Percentiles rank a stretch among this genome's conserved stretches.
phyloP scores from a whole-genome alignment of 2,329 filamentous ascomycete species.

The Thelonectria olida region DNA sequence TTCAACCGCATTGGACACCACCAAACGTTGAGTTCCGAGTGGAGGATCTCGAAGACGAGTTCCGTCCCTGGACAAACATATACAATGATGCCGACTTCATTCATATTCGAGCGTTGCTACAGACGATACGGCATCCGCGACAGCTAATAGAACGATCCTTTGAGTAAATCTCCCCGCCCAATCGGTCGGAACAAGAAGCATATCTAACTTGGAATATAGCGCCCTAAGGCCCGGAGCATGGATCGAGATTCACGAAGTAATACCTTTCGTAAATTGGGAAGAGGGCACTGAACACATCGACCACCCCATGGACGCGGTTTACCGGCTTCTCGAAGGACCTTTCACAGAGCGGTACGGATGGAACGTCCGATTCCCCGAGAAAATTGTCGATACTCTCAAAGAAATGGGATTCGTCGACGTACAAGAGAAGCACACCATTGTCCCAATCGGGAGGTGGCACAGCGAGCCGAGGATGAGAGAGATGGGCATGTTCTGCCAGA shows the following conservation, averaged over 20 bases:
- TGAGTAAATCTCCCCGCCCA: conserved; percentile 39
- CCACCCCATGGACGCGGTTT: conserved; percentile 46
- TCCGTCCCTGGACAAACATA: conserved; percentile 46
- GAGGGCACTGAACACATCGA: conserved; percentile 39
- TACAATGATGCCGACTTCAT: conserved; percentile 60
- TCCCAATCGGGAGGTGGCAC: conserved; percentile 52
- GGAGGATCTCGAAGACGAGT: conserved; percentile 49
- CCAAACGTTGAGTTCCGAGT: conserved; percentile 64
- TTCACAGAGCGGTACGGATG: conserved; percentile 48
- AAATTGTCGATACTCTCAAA: conserved; percentile 42
- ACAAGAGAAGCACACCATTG: conserved; percentile 39
- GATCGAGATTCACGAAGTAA: conserved; percentile 50
- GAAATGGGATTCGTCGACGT: conserved; percentile 48
- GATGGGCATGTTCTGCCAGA: conserved; percentile 50
- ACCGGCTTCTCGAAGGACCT: conserved; percentile 43
- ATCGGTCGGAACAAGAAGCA: not conserved
- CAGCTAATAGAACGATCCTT: conserved; percentile 59
- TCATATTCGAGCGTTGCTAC: conserved; percentile 61
- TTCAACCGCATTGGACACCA: conserved; percentile 59
- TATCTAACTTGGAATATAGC: conserved; percentile 34
- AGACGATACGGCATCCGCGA: conserved; percentile 60
- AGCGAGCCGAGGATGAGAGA: conserved; percentile 46
- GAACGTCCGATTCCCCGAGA: conserved; percentile 43
- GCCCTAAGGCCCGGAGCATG: conserved; percentile 50
- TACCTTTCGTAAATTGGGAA: conserved; percentile 44